Evolutionary conservation across 352 stramenopile species (phyloP).

Genomic region (Globisporangium heterothallicum): DNA sequence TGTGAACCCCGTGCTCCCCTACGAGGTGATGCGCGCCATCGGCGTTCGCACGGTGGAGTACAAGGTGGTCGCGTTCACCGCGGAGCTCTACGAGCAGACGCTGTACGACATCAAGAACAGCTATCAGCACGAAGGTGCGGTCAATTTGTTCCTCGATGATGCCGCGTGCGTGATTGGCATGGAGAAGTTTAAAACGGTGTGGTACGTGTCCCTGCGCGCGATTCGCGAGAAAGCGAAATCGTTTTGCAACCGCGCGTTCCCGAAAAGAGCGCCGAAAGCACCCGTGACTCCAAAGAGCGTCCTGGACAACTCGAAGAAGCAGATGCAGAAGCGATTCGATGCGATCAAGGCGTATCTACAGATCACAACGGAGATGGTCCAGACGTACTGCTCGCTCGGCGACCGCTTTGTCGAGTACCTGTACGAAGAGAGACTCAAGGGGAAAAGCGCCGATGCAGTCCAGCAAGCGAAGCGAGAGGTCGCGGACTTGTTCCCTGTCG

Average conservation of each 20-base stretch:
- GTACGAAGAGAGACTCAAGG: conserved; percentile 29
- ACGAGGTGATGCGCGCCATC: conserved; percentile 43
- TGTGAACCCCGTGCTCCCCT: conserved; percentile 70
- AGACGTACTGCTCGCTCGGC: conserved; percentile 44
- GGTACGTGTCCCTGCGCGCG: conserved; percentile 83
- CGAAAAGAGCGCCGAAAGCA: conserved; percentile 19
- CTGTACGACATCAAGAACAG: conserved; percentile 38
- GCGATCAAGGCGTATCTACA: conserved; percentile 50
- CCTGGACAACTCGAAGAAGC: conserved; percentile 19
- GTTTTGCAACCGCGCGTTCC: conserved; percentile 35
- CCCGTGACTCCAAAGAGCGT: conserved; percentile 12
- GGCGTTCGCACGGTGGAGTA: conserved; percentile 62
- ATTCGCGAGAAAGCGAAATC: conserved; percentile 80
- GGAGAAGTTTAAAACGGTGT: conserved; percentile 82
- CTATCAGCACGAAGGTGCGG: conserved; percentile 67
- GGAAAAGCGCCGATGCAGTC: conserved; percentile 10
- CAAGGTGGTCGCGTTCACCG: conserved; percentile 39
- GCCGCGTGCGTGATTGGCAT: conserved; percentile 65
- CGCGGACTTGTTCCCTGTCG: conserved; percentile 58
- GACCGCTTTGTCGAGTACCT: conserved; percentile 62
- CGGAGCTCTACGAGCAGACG: conserved; percentile 21
- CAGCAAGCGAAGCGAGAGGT: conserved; percentile 43
- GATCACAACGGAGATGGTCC: conserved; percentile 30
- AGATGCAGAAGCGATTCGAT: conserved; percentile 47
- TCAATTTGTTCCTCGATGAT: conserved; percentile 68